Conservation (phyloP, 2,329 filamentous ascomycete genomes). For the Aspergillus glaucus region DNA sequence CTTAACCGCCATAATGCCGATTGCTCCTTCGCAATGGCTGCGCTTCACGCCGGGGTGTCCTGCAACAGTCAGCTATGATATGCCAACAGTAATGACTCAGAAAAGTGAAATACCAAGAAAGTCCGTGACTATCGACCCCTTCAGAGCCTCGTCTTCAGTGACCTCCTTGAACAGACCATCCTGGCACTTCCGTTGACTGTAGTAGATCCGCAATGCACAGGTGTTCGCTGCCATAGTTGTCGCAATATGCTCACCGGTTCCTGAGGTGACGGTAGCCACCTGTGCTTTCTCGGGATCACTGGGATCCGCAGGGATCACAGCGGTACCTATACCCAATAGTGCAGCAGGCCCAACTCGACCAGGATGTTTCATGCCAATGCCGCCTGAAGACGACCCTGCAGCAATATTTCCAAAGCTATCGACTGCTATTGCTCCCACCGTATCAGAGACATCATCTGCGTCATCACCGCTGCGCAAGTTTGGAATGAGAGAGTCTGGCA, state of each 20-base stretch:
- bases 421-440: constrained; percentile 90
- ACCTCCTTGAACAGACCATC: constrained; percentile 59
- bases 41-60: constrained; percentile 73
- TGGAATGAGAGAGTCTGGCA: background rate
- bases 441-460: constrained; percentile 73
- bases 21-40: constrained; percentile 76
- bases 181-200: constrained; percentile 55
- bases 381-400: constrained; percentile 90
- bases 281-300: constrained; percentile 62
- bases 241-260: constrained; percentile 96
- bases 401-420: constrained; percentile 82
- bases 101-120: constrained; percentile 61
- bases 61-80: constrained; percentile 16
- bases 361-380: constrained; percentile 96
- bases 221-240: constrained; percentile 85
- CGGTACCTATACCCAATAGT: constrained; percentile 83
- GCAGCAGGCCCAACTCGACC: constrained; percentile 89
- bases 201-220: constrained; percentile 79
- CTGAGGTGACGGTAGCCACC: constrained; percentile 83
- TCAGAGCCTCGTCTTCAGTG: constrained; percentile 71
- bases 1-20: constrained; percentile 87
- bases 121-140: constrained; percentile 73
- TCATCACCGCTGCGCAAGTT: constrained; percentile 1
- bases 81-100: constrained; percentile 1
- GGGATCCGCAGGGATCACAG: constrained; percentile 71